Evolutionary conservation across 1,284 basidiomycete genomes (phyloP).

Genomic region (Heterobasidion parviporum): DNA sequence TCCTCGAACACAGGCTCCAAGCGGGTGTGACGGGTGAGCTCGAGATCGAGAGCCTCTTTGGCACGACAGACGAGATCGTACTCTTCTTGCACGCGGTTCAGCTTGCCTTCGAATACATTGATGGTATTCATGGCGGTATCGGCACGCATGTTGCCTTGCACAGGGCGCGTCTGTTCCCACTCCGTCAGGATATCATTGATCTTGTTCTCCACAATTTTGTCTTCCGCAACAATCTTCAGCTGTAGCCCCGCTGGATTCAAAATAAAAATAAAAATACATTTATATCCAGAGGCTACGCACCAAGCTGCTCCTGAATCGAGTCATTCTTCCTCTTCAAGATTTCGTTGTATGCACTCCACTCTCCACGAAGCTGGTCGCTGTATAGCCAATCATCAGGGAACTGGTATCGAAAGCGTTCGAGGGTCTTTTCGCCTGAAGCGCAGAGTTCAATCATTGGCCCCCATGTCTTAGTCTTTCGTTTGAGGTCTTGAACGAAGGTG

Average conservation of each 20-base stretch:
- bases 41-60: conserved; percentile 94
- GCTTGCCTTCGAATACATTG: conserved; percentile 87
- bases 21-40: conserved; percentile 84
- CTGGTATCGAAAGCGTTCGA: conserved; percentile 94
- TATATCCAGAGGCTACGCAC: conserved; percentile 29
- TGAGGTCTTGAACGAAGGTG: conserved; percentile 98
- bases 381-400: conserved; percentile 98
- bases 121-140: conserved; percentile 95
- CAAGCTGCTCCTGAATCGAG: conserved; percentile 95
- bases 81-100: conserved; percentile 86
- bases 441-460: conserved; percentile 95
- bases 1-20: conserved; percentile 94
- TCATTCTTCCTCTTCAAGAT: conserved; percentile 97
- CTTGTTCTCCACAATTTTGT: conserved; percentile 94
- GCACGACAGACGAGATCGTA: conserved; percentile 91
- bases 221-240: conserved; percentile 98
- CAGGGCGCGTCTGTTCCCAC: conserved; percentile 94
- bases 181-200: conserved; percentile 85
- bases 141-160: conserved; percentile 92
- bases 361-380: conserved; percentile 93
- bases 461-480: conserved; percentile 95
- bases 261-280: conserved; percentile 1
- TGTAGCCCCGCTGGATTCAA: conserved; percentile 75
- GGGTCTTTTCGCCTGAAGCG: conserved; percentile 89
- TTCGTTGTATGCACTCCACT: conserved; percentile 98